phyloP scores from a whole-genome alignment of 306 rosid genomes.

The Casuarina glauca region DNA sequence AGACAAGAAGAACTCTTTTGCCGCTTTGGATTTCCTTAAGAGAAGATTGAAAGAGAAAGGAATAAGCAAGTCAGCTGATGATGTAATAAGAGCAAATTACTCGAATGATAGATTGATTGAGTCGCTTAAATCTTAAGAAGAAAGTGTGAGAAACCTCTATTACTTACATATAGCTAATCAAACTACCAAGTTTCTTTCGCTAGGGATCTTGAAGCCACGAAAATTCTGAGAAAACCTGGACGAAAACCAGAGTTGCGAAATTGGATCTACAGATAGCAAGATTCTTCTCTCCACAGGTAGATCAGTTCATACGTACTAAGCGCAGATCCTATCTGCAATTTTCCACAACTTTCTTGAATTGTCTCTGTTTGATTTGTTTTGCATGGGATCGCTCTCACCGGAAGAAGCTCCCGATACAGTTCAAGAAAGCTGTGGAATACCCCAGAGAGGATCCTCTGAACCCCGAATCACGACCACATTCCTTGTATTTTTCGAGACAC shows the following conservation, averaged over 20 bases:
- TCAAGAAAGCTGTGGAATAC: conserved; percentile 83
- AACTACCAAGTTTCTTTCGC: background rate
- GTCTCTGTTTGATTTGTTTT: conserved; percentile 17
- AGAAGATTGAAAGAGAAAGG: background rate
- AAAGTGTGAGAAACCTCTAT: no score
- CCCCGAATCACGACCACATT: background rate
- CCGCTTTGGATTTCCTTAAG: background rate
- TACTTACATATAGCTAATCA: no score
- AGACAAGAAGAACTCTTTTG: background rate
- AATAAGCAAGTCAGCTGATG: no score
- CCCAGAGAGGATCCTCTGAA: conserved; percentile 44
- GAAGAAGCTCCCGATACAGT: conserved; percentile 33
- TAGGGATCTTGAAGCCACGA: background rate
- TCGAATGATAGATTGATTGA: no score
- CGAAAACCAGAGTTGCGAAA: background rate
- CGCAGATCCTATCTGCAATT: conserved; percentile 42
- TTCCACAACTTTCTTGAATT: conserved; percentile 60
- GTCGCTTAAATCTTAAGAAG: no score
- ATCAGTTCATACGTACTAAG: background rate
- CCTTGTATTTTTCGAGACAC: background rate
- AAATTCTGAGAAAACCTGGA: background rate
- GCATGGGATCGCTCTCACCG: conserved; percentile 13
- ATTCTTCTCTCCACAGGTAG: background rate
- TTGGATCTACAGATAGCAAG: background rate
- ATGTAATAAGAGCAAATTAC: no score